Percentiles rank a stretch among this genome's conserved stretches.
phyloP scores from a whole-genome alignment of 2,329 filamentous ascomycete species.

The Exophiala spinifera region DNA sequence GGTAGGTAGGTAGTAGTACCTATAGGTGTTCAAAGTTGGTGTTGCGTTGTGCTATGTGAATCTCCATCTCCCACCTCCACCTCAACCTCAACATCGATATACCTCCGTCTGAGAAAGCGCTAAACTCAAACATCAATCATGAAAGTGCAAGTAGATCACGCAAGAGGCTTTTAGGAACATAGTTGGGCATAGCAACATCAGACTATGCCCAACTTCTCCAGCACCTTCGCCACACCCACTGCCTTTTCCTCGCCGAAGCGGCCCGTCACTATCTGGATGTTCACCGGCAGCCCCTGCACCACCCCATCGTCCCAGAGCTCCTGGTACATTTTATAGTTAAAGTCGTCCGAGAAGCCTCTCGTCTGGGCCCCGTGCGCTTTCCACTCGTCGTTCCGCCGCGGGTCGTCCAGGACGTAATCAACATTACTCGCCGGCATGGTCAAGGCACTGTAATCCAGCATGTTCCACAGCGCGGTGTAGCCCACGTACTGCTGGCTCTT shows the following conservation, averaged over 20 bases:
- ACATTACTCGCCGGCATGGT: slow-evolving; percentile 31
- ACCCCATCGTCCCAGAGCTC: slow-evolving; percentile 32
- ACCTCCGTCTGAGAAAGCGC: background rate
- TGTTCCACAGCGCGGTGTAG: slow-evolving; percentile 38
- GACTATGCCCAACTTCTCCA: slow-evolving; percentile 11
- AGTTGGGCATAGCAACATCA: background rate
- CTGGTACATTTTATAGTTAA: slow-evolving; percentile 36
- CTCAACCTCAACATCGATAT: background rate
- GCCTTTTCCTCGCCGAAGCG: slow-evolving; percentile 28
- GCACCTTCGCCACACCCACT: slow-evolving; percentile 18
- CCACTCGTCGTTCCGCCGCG: slow-evolving; percentile 30
- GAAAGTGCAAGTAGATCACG: too few species aligned
- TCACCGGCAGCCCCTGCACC: slow-evolving; percentile 42
- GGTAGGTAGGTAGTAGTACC: too few species aligned
- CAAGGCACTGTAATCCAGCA: slow-evolving; percentile 36
- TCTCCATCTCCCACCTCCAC: too few species aligned
- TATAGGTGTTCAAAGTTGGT: background rate
- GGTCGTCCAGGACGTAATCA: slow-evolving; percentile 16
- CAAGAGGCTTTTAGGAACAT: too few species aligned
- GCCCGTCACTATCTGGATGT: slow-evolving; percentile 34
- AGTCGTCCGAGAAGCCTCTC: slow-evolving; percentile 33
- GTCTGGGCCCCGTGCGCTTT: slow-evolving; percentile 33
- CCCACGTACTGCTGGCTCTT: slow-evolving; percentile 36
- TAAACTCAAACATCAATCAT: background rate
- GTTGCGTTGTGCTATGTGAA: background rate